Evolutionary conservation across 2,329 filamentous ascomycete species (phyloP).

Genomic region (Pseudogymnoascus sp.): DNA sequence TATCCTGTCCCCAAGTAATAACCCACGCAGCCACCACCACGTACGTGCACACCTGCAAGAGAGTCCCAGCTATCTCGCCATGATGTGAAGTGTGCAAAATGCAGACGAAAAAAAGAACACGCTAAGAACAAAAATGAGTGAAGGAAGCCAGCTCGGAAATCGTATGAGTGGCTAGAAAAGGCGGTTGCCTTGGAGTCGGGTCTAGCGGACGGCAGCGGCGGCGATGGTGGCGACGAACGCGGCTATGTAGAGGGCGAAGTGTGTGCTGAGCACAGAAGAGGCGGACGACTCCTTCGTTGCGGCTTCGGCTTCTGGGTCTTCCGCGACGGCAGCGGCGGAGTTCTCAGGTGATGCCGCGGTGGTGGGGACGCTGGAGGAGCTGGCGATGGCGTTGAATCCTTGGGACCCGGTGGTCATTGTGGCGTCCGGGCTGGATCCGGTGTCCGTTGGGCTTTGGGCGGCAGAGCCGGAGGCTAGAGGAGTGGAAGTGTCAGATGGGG

Average conservation of each 20-base stretch:
- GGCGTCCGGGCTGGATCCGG: background rate
- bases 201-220: background rate
- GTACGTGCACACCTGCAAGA: background rate
- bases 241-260: background rate
- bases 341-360: background rate
- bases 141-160: background rate
- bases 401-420: background rate
- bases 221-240: background rate
- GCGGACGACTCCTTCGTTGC: background rate
- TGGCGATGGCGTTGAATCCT: background rate
- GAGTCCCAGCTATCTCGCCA: constrained; percentile 2
- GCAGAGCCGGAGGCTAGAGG: background rate
- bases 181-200: background rate
- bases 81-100: background rate
- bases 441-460: background rate
- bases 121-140: constrained; percentile 2
- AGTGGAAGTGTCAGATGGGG: background rate
- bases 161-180: background rate
- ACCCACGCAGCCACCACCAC: background rate
- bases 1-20: background rate
- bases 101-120: background rate
- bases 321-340: background rate
- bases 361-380: background rate
- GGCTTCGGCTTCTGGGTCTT: background rate
- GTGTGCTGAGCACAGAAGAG: background rate